Evolutionary conservation across 1,139 yeast genomes (phyloP).

Genomic region (Saccharomycopsis hybrid): DNA sequence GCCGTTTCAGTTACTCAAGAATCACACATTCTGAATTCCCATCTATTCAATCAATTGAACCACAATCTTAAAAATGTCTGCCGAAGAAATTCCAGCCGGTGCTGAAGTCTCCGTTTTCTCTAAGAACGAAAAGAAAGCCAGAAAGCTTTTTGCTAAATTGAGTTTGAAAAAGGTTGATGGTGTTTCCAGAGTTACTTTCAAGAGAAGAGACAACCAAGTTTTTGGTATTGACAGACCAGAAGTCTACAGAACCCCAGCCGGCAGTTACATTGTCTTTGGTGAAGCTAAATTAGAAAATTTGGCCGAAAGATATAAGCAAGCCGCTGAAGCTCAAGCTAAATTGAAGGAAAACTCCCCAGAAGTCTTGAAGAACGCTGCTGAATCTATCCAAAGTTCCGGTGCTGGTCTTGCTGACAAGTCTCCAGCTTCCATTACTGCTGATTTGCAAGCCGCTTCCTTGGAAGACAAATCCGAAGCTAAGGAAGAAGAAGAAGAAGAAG

Average conservation of each 20-base stretch:
- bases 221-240: constrained; percentile 93
- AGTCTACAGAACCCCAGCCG: constrained; percentile 90
- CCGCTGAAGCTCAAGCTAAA: constrained; percentile 66
- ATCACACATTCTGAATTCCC: background rate
- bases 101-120: constrained; percentile 80
- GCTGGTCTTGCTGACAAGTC: constrained; percentile 36
- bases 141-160: constrained; percentile 82
- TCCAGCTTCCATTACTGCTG: constrained; percentile 85
- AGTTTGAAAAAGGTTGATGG: constrained; percentile 90
- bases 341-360: constrained; percentile 36
- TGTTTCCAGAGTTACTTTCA: constrained; percentile 92
- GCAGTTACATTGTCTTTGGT: constrained; percentile 94
- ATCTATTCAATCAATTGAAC: background rate
- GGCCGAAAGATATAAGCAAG: constrained; percentile 71
- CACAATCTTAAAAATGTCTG: constrained; percentile 11
- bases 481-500: constrained; percentile 38
- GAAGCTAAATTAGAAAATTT: constrained; percentile 95
- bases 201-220: constrained; percentile 88
- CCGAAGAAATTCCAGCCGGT: constrained; percentile 62
- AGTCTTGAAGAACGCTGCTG: constrained; percentile 31
- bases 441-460: constrained; percentile 79
- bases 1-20: no score
- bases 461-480: constrained; percentile 37
- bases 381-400: constrained; percentile 24
- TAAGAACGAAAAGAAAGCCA: constrained; percentile 94